Evolutionary conservation across 2,329 filamentous ascomycete genomes (phyloP), one percentile per base, ranked within the genome.

Genomic region (Calonectria pteridis): DNA sequence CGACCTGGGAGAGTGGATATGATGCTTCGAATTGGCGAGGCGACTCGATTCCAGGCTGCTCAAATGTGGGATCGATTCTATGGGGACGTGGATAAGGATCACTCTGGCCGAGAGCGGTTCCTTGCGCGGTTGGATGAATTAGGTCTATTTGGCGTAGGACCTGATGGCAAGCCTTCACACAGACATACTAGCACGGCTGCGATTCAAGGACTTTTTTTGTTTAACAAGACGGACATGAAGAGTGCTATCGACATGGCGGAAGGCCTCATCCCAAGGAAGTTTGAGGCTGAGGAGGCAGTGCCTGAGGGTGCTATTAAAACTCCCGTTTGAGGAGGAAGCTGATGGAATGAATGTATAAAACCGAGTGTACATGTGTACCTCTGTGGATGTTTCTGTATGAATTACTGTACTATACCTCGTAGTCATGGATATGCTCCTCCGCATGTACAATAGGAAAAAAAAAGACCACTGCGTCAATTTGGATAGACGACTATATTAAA

Each of bases 1-100:
- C 90, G 97, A 29, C 97, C 97, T 0, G 97, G 97, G 0, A 91
- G 97, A 63, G 95, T 99, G 0, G 97, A 99, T 84, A 94, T 98
- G 93, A 97, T 95, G 77, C 91, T 98, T 4, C 91, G 95, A 69
- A 93, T 99, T 63, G 96, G 96, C 46, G 94, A 98, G 84, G 95
- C 96, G 37, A 96, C 94, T 3, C 89, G 92, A 72, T 94, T 94
- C 83, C 97, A 98, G 85, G 96, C 97, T 23, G 91, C 88, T 18
- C 89, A 93, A 84, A 94, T 99, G 86, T 99, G 96, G 95, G 94
- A 97, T 83, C 92, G 97, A 26, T 99, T 98, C 86, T 99, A 98
- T 81, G 94, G 94, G 5, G 94, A 97, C 40, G 87, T 95, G 29
- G 96, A 98, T 81, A 77, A 80, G 0, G 89, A 92, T 69, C 92